Percentiles rank a stretch among this genome's conserved stretches.
Conservation (phyloP, 352 stramenopile genomes). For the Globisporangium apiculatum region DNA sequence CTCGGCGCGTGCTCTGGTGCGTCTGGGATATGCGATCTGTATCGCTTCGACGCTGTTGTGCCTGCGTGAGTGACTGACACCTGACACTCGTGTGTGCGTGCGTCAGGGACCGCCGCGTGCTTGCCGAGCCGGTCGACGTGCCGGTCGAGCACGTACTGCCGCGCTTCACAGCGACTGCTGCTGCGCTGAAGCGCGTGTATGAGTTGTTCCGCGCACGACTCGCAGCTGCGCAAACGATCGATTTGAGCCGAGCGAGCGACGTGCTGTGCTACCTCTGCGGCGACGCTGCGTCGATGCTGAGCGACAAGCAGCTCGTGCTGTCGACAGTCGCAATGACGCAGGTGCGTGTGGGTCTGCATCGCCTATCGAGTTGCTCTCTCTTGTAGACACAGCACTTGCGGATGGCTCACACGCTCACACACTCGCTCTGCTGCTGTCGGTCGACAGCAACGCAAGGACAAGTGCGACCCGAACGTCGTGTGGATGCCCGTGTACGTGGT, state of each 20-base stretch:
- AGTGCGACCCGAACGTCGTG: constrained; percentile 11
- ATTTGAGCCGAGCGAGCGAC: not conserved
- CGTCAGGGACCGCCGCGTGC: constrained; percentile 51
- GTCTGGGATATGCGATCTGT: constrained; percentile 1
- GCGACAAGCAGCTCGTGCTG: constrained; percentile 8
- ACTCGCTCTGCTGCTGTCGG: constrained; percentile 3
- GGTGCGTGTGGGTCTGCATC: constrained; percentile 4
- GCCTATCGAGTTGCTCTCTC: no score
- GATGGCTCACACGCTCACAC: not conserved
- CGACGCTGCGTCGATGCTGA: constrained; percentile 8
- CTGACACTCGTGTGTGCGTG: not conserved
- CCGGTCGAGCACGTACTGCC: constrained; percentile 39
- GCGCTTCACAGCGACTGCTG: constrained; percentile 30
- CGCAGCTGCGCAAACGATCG: not conserved
- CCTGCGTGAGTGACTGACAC: no score
- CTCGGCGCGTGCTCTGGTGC: constrained; percentile 59
- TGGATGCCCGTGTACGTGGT: constrained; percentile 30
- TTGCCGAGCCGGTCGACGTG: constrained; percentile 33
- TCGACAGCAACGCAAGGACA: constrained; percentile 11
- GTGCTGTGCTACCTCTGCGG: constrained; percentile 40
- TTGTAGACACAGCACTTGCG: not conserved
- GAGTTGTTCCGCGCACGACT: constrained; percentile 15
- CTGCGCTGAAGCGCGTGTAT: constrained; percentile 46
- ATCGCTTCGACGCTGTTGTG: no score
- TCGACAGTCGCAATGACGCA: constrained; percentile 22